These are phyloP conservation scores for Trichoderma sp. DNA, from an alignment of 2,329 filamentous ascomycete species.

Conservation along the genomic window DNA sequence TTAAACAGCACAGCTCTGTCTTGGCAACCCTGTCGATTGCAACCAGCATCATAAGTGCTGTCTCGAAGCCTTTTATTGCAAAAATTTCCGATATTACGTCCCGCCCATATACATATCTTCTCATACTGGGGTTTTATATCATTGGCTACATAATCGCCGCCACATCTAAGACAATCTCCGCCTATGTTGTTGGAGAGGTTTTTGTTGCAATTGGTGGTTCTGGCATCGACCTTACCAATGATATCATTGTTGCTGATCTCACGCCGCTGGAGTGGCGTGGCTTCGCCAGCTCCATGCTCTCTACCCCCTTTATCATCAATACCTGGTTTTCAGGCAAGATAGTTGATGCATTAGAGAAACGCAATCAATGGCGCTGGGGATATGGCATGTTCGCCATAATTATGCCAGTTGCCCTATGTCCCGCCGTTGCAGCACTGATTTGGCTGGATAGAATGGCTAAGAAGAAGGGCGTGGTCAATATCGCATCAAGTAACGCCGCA, in stretches of 20 bases:
- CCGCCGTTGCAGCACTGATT: constrained; percentile 51
- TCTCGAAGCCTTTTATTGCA: constrained; percentile 59
- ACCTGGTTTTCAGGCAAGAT: constrained; percentile 41
- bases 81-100: constrained; percentile 62
- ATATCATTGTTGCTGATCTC: constrained; percentile 63
- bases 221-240: constrained; percentile 58
- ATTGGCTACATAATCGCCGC: constrained; percentile 58
- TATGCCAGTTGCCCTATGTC: constrained; percentile 52
- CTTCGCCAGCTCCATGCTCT: constrained; percentile 32
- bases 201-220: constrained; percentile 59
- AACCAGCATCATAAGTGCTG: constrained; percentile 43
- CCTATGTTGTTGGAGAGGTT: constrained; percentile 52
- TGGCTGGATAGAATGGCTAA: constrained; percentile 57
- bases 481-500: constrained; percentile 35
- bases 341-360: constrained; percentile 35
- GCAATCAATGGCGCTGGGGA: constrained; percentile 36
- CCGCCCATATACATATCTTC: constrained; percentile 57
- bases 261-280: constrained; percentile 45
- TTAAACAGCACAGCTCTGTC: constrained; percentile 28
- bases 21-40: constrained; percentile 32
- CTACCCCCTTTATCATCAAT: constrained; percentile 36
- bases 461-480: constrained; percentile 44
- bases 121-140: constrained; percentile 53
- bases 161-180: constrained; percentile 48
- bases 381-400: constrained; percentile 61